A percentile compares a stretch with the other conserved stretches of the same genome.
Evolutionary conservation across 164 flowering plant genomes (phyloP).

Genomic region (Piper betle): DNA sequence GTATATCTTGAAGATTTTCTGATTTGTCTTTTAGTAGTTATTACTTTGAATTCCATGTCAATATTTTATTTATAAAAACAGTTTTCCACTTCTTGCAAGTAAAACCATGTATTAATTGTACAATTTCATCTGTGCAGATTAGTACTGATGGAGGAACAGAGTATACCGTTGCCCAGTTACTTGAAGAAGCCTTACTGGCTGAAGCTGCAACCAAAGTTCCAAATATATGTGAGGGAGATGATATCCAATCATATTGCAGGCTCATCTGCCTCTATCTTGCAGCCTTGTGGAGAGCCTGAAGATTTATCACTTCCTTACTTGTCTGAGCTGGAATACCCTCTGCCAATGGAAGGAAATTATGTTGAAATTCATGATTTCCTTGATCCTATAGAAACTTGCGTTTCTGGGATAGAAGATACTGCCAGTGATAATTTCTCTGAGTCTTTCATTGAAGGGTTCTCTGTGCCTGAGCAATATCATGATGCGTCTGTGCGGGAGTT

Average conservation of each 20-base stretch:
- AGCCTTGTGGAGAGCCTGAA: slow-evolving; percentile 25
- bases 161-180: background rate
- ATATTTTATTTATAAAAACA: no score
- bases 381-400: slow-evolving; percentile 22
- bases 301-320: slow-evolving; percentile 24
- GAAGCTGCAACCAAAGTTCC: slow-evolving; percentile 10
- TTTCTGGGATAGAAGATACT: slow-evolving; percentile 4
- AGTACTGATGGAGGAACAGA: background rate
- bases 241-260: slow-evolving; percentile 10
- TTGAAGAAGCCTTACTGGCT: slow-evolving; percentile 11
- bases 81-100: background rate
- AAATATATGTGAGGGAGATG: slow-evolving; percentile 7
- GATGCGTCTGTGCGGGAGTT: slow-evolving; percentile 36
- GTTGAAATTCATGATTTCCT: slow-evolving; percentile 72
- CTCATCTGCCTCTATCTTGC: slow-evolving; percentile 16
- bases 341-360: slow-evolving; percentile 32
- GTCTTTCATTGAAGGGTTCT: slow-evolving; percentile 25
- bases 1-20: background rate
- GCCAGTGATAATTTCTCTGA: slow-evolving; percentile 8
- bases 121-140: background rate
- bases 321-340: slow-evolving; percentile 5
- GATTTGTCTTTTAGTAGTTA: background rate
- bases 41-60: no score
- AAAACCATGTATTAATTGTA: background rate
- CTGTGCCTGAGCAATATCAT: slow-evolving; percentile 38